phyloP scores from a whole-genome alignment of 306 rosid genomes.

The Oxytropis ochrocephala region DNA sequence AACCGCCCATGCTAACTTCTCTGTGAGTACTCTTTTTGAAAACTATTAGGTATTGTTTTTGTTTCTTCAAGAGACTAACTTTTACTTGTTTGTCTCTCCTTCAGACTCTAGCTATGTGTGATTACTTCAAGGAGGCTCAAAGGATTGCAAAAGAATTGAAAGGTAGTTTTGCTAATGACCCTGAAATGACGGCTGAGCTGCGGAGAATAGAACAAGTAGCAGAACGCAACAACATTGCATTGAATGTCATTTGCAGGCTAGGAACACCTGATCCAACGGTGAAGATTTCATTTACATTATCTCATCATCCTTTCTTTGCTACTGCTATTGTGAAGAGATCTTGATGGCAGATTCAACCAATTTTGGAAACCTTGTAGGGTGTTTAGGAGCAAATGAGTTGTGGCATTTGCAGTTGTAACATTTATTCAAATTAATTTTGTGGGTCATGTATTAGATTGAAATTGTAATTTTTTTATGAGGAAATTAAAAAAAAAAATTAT shows the following conservation, averaged over 20 bases:
- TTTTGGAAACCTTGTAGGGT: constrained; percentile 42
- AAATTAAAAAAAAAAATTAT: constrained; percentile 24
- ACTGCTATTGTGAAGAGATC: constrained; percentile 85
- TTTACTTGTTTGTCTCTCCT: constrained; percentile 2
- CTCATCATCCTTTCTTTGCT: constrained; percentile 80
- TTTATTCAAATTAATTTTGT: constrained; percentile 31
- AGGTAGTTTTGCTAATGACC: constrained; percentile 63
- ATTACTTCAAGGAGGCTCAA: constrained; percentile 91
- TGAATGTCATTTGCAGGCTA: constrained; percentile 55
- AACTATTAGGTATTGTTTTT: neutral
- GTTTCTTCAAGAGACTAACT: neutral
- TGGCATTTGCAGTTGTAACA: constrained; percentile 35
- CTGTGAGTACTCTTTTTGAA: constrained; percentile 46
- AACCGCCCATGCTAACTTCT: constrained; percentile 42
- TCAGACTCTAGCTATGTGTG: constrained; percentile 61
- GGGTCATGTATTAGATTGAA: constrained; percentile 32
- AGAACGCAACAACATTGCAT: constrained; percentile 83
- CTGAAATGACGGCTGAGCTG: constrained; percentile 69
- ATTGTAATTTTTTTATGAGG: constrained; percentile 35
- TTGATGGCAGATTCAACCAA: constrained; percentile 44
- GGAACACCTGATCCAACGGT: constrained; percentile 68
- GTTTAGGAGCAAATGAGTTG: constrained; percentile 31
- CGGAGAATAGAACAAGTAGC: constrained; percentile 85
- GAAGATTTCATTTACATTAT: constrained; percentile 68
- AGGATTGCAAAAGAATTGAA: constrained; percentile 74